These are phyloP conservation scores for Chlorella vulgaris DNA, from an alignment of 139 green algal genomes.

Conservation along the genomic window DNA sequence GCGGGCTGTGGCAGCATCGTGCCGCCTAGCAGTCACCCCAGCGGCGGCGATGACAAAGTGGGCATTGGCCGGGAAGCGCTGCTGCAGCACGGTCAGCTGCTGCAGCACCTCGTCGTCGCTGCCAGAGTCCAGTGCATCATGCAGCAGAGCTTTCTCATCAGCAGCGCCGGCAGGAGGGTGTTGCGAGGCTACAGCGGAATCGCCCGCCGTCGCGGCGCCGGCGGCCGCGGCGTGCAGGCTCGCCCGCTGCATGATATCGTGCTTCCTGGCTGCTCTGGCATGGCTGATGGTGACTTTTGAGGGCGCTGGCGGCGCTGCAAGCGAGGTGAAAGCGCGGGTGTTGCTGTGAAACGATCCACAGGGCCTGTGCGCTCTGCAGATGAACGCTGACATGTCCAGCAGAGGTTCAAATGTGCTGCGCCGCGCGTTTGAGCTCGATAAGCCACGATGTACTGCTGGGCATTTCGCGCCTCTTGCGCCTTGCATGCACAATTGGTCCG, in stretches of 20 bases:
- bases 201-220: not conserved
- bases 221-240: not conserved
- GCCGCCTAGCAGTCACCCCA: not conserved
- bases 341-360: not conserved
- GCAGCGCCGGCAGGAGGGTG: not conserved
- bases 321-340: not conserved
- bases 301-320: not conserved
- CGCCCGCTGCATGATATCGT: not conserved
- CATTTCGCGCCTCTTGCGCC: no score
- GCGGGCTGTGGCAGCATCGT: constrained; percentile 1
- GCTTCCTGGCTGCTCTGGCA: not conserved
- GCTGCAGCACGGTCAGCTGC: not conserved
- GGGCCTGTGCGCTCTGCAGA: not conserved
- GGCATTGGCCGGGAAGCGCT: constrained; percentile 15
- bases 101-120: not conserved
- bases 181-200: not conserved
- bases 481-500: no score
- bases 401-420: no score
- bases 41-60: constrained; percentile 23
- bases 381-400: no score
- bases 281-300: not conserved
- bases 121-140: constrained; percentile 5
- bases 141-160: constrained; percentile 20
- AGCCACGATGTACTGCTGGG: no score
- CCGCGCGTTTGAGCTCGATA: no score